Percentiles rank a stretch among this genome's conserved stretches.
Conservation (phyloP, 192 early-diverging fungal species). For the Jimgerdemannia lactiflua region DNA sequence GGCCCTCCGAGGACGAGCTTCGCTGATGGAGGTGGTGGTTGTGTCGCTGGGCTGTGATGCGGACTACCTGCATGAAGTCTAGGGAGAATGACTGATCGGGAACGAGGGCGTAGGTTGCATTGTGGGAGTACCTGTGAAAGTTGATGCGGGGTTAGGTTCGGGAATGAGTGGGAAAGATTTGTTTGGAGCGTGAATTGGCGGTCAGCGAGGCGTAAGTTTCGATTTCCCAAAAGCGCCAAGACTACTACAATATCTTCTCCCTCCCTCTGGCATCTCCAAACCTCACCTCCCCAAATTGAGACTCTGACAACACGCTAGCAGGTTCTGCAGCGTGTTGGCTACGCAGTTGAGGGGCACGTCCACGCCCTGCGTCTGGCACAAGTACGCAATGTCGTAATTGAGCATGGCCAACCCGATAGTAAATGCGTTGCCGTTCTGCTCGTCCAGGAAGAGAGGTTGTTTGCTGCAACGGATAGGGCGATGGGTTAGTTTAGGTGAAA, state of each 20-base stretch:
- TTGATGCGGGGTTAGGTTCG: not conserved
- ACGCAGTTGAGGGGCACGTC: constrained; percentile 41
- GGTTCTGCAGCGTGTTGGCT: constrained; percentile 45
- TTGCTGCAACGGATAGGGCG: constrained; percentile 23
- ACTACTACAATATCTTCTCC: no score
- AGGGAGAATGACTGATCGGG: constrained; percentile 12
- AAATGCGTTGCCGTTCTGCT: constrained; percentile 37
- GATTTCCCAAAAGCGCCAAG: not conserved
- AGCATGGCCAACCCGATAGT: constrained; percentile 45
- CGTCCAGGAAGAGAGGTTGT: constrained; percentile 40
- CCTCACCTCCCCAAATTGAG: constrained; percentile 46
- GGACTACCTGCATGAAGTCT: constrained; percentile 24
- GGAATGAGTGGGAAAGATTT: not conserved
- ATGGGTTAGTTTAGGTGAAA: constrained; percentile 8
- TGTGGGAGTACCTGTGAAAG: constrained; percentile 23
- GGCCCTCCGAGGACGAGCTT: no score
- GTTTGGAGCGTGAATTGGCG: not conserved
- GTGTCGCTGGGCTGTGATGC: constrained; percentile 4
- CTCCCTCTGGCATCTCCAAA: not conserved
- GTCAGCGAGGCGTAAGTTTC: not conserved
- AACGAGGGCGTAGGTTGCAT: constrained; percentile 10
- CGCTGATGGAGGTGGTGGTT: no score
- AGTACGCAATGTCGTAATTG: constrained; percentile 57
- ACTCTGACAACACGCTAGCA: constrained; percentile 42
- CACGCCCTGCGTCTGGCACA: constrained; percentile 55